phyloP scores from a whole-genome alignment of 2,329 filamentous ascomycete genomes.

The Colletotrichum salicis region DNA sequence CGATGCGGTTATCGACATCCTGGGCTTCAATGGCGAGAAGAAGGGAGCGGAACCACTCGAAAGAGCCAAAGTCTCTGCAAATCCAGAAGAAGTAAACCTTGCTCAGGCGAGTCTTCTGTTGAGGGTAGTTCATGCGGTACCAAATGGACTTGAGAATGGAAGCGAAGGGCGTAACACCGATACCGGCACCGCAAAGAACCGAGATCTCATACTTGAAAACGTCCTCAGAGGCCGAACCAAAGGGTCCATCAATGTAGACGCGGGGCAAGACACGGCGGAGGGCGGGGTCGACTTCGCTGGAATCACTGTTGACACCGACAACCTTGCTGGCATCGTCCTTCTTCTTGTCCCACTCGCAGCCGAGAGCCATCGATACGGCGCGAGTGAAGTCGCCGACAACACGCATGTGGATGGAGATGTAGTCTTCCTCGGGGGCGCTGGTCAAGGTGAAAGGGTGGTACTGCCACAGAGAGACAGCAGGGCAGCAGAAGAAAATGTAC shows the following conservation, averaged over 20 bases:
- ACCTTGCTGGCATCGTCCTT: constrained; percentile 71
- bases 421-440: constrained; percentile 88
- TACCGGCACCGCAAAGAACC: constrained; percentile 83
- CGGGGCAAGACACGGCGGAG: constrained; percentile 80
- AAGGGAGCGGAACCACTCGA: constrained; percentile 89
- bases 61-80: constrained; percentile 86
- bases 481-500: constrained; percentile 91
- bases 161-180: constrained; percentile 87
- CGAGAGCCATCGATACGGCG: constrained; percentile 74
- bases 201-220: constrained; percentile 90
- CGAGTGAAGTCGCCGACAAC: constrained; percentile 86
- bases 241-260: constrained; percentile 86
- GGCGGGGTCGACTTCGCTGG: constrained; percentile 72
- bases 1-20: constrained; percentile 84
- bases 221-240: constrained; percentile 86
- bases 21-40: constrained; percentile 87
- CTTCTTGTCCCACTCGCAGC: constrained; percentile 77
- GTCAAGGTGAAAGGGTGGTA: constrained; percentile 90
- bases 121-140: constrained; percentile 91
- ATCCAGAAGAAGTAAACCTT: constrained; percentile 97
- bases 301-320: constrained; percentile 72
- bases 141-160: constrained; percentile 91
- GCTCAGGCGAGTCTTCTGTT: constrained; percentile 79
- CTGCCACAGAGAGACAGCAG: constrained; percentile 87
- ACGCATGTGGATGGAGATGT: constrained; percentile 87